Conservation (phyloP, 2,329 filamentous ascomycete genomes). For the Apiospora rasikravindrae region DNA sequence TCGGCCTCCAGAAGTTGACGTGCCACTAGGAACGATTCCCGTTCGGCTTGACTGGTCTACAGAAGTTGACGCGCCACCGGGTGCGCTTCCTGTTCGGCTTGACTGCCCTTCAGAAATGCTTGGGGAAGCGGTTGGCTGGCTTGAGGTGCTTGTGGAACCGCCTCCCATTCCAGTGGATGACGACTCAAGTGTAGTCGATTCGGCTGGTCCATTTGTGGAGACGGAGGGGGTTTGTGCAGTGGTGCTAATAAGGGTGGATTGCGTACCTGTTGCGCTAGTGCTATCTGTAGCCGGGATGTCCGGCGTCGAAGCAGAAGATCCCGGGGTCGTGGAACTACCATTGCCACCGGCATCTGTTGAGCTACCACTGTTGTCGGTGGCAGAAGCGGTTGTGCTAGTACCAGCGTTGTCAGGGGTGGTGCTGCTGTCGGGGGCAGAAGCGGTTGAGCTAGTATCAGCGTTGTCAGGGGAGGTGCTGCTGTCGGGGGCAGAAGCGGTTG, state of each 20-base stretch:
- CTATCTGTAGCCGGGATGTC: not conserved
- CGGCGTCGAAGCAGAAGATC: not conserved
- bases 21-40: not conserved
- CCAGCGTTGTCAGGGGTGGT: not conserved
- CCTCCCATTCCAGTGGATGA: not conserved
- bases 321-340: not conserved
- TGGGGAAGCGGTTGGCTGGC: not conserved
- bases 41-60: not conserved
- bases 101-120: too few species aligned
- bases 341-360: not conserved
- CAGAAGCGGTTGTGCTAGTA: not conserved
- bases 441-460: not conserved
- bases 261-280: not conserved
- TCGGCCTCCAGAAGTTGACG: not conserved
- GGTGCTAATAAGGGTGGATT: not conserved
- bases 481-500: too few species aligned
- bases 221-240: slow-evolving; percentile 6
- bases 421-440: not conserved
- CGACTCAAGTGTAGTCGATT: not conserved
- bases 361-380: not conserved
- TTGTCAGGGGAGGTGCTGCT: not conserved
- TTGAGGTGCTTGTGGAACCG: not conserved
- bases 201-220: slow-evolving; percentile 9
- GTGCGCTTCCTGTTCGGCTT: not conserved
- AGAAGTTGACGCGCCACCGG: not conserved